Evolutionary conservation across 2,329 filamentous ascomycete genomes (phyloP), one percentile per base, ranked within the genome.

Genomic region (Aspergillus candidus): DNA sequence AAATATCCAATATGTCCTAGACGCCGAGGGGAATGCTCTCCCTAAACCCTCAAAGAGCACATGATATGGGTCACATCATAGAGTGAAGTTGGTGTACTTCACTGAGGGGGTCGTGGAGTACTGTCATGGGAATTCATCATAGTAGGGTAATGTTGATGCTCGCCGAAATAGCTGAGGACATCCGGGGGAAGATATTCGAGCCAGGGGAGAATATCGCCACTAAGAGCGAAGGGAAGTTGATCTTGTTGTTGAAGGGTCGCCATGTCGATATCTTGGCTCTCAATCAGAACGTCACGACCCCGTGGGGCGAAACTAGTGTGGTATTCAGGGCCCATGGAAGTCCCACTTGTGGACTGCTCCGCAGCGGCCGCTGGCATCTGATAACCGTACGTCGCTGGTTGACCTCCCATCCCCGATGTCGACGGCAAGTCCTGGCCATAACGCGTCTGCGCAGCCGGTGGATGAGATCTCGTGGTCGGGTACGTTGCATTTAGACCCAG

Each of bases 191-290:
- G 68, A 47, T 86, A 86, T 55, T 88, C 85, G 10, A 89, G 70
- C 83, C 85, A 90, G 0, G 82, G 80, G 66, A 87, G 78, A 35
- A 87, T 83, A 12, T 80, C 77, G 1, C 80, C 82, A 22, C 61
- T 63, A 22, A 69, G 65, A 8, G 57, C 46, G 27, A 71, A 69
- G 2, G 67, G 67, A 35, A 68, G 63, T 2, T 62, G 56, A 32
- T 63, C 58, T 31, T 66, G 65, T 40, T 67, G 59, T 6, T 70
- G 65, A 13, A 89, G 67, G 4, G 78, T 70, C 17, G 77, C 79
- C 72, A 90, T 84, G 51, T 90, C 84, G 30, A 91, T 80, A 51
- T 90, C 84, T 50, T 87, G 84, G 47, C 80, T 84, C 59, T 88
- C 81, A 52, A 90, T 86, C 49, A 85, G 82, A 67, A 89, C 83